Conservation (phyloP, 495 filamentous ascomycete species). For the Margaritispora aquatica region DNA sequence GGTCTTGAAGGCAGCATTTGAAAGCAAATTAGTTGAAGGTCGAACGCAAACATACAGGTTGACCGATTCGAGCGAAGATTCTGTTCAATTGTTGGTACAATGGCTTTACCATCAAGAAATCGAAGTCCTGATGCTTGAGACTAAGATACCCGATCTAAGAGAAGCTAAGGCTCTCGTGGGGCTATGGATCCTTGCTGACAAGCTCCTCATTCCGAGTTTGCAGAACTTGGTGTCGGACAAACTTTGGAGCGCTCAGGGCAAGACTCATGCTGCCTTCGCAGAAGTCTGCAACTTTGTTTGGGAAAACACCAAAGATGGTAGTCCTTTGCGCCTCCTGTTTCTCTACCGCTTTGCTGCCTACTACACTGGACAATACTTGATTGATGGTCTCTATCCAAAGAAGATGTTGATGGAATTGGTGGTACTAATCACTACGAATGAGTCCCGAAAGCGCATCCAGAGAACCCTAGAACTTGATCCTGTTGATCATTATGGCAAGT, state of each 20-base stretch:
- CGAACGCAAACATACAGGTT: not conserved
- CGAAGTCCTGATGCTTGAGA: not conserved
- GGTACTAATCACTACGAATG: not conserved
- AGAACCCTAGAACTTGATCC: not conserved
- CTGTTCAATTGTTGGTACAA: not conserved
- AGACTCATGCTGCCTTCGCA: not conserved
- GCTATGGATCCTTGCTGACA: constrained; percentile 10
- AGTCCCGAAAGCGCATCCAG: not conserved
- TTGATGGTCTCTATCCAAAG: not conserved
- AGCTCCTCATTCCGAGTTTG: not conserved
- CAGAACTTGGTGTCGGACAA: not conserved
- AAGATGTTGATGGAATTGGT: not conserved
- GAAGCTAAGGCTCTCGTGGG: not conserved
- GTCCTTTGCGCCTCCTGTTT: not conserved
- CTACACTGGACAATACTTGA: not conserved
- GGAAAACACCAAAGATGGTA: not conserved
- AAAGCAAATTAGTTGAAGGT: constrained; percentile 1
- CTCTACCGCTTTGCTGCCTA: not conserved
- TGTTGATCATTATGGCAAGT: not conserved
- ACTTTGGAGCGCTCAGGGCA: not conserved
- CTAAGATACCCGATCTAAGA: not conserved
- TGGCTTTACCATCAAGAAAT: constrained; percentile 10
- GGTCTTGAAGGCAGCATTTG: not conserved
- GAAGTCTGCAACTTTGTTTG: not conserved
- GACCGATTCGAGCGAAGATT: not conserved